Evolutionary conservation across 208 protist genomes (phyloP).

Genomic region (Leptomonas seymouri): DNA sequence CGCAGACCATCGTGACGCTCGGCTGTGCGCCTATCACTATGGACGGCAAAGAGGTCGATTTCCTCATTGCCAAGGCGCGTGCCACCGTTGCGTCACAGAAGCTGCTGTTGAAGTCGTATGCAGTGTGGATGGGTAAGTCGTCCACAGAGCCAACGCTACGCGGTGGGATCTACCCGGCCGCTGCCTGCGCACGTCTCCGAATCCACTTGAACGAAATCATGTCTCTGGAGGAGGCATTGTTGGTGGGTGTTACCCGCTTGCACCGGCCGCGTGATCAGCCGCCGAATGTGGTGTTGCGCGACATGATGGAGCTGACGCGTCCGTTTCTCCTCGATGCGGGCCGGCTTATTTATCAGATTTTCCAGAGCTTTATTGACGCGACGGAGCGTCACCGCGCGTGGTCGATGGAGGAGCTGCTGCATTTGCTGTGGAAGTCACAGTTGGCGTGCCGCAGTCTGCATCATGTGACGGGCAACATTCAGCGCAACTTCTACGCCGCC

Average conservation of each 20-base stretch:
- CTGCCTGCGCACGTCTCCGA: constrained; percentile 43
- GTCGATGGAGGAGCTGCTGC: constrained; percentile 45
- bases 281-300: constrained; percentile 34
- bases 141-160: constrained; percentile 54
- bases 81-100: constrained; percentile 10
- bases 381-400: constrained; percentile 50
- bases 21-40: constrained; percentile 42
- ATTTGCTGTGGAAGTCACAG: constrained; percentile 43
- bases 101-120: constrained; percentile 31
- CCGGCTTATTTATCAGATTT: constrained; percentile 43
- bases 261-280: constrained; percentile 44
- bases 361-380: constrained; percentile 77
- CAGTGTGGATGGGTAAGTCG: constrained; percentile 41
- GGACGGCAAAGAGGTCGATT: constrained; percentile 38
- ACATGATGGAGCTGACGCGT: constrained; percentile 53
- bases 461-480: constrained; percentile 63
- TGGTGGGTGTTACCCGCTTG: constrained; percentile 34
- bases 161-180: constrained; percentile 47
- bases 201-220: constrained; percentile 44
- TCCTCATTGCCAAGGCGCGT: constrained; percentile 21
- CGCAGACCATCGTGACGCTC: constrained; percentile 35
- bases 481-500: constrained; percentile 64
- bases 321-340: constrained; percentile 57
- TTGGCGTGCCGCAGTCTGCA: constrained; percentile 51
- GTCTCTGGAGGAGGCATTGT: constrained; percentile 56